Evolutionary conservation across 768 basidiomycete species (phyloP), one percentile per base, ranked within the genome.

Genomic region (Piloderma croceum): DNA sequence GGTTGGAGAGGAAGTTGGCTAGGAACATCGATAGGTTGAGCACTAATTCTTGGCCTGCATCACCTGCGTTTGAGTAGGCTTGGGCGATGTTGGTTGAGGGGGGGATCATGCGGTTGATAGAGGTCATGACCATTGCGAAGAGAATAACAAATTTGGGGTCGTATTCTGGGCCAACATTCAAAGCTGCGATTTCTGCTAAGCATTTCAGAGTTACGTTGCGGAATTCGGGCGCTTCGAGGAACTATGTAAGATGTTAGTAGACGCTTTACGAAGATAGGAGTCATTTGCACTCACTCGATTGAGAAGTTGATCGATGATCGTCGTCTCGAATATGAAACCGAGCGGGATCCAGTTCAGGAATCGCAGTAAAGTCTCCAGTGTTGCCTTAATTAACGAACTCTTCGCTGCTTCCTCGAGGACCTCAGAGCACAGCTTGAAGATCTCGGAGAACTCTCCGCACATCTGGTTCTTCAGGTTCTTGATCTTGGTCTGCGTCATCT

Each of bases 311-410:
- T 99, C 96, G 46, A 98, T 97, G 52, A 99, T 84, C 24, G 85
- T 89, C 1, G 96, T 98, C 66, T 98, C 96, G 55, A 98, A 99
- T 52, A 99, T 97, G 60, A 94, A 99, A 17, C 94, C 96, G 36
- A 99, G 70, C 36, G 96, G 96, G 54, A 99, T 99, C 96, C 96
- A 98, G 61, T 97, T 97, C 53, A 99, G 67, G 75, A 99, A 99
- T 39, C 91, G 76, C 46, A 98, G 71, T 13, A 99, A 70, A 0
- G 96, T 97, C 62, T 98, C 94, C 48, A 99, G 68, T 3, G 94
- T 98, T 12, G 85, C 88, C 62, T 79, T 92, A 70, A 98, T 93
- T 43, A 99, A 65, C 13, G 89, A 90, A 5, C 90, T 77, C 69
- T 97, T 98, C 57, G 88, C 84, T n/a, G 94, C 93, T 60, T 94